Evolutionary conservation across 148 eudicot species (phyloP).

Genomic region (Selenicereus undatus): DNA sequence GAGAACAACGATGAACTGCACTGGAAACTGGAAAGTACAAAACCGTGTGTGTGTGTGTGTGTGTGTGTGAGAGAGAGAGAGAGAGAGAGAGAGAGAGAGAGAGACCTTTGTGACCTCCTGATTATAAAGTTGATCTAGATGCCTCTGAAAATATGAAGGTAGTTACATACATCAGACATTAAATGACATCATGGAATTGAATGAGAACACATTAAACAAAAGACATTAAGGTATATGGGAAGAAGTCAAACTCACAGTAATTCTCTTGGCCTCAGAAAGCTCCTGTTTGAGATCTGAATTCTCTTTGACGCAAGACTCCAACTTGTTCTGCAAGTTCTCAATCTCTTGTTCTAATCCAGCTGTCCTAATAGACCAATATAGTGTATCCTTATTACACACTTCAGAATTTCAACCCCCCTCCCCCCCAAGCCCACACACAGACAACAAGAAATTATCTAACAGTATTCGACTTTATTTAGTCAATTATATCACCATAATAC

Average conservation of each 20-base stretch:
- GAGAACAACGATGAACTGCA: neutral
- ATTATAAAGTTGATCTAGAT: no score
- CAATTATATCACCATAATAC: constrained; percentile 29
- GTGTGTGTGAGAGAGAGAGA: neutral
- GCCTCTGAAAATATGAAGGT: no score
- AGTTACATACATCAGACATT: no score
- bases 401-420: constrained; percentile 6
- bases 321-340: constrained; percentile 65
- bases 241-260: constrained; percentile 53
- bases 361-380: constrained; percentile 54
- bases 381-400: constrained; percentile 13
- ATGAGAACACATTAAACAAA: no score
- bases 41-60: no score
- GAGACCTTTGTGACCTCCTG: no score
- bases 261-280: constrained; percentile 82
- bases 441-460: neutral
- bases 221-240: no score
- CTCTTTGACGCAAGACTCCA: constrained; percentile 63
- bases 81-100: no score
- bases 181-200: no score
- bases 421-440: neutral
- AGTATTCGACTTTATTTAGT: neutral
- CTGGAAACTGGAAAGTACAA: neutral
- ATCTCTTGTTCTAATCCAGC: constrained; percentile 96
- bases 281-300: constrained; percentile 78